phyloP scores from a whole-genome alignment of 345 rosid species.

The Leavenworthia alabamica region DNA sequence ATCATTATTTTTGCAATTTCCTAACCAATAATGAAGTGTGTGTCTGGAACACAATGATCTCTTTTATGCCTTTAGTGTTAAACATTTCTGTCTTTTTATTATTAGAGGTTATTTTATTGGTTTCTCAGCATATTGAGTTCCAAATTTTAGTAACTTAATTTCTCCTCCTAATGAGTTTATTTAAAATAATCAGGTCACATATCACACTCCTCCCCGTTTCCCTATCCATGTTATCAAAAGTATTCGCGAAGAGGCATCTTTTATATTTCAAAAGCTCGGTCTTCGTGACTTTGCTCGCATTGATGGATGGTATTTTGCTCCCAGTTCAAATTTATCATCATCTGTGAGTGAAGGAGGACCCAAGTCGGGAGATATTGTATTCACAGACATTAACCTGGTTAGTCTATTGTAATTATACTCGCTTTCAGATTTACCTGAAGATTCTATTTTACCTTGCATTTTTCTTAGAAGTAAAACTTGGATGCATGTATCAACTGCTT shows the following conservation, averaged over 20 bases:
- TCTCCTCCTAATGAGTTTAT: neutral
- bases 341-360: constrained; percentile 40
- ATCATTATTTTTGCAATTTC: constrained; percentile 8
- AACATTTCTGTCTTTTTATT: neutral
- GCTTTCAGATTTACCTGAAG: neutral
- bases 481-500: constrained; percentile 8
- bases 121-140: constrained; percentile 9
- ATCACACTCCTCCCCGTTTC: constrained; percentile 95
- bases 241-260: constrained; percentile 80
- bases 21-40: neutral
- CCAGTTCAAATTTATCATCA: constrained; percentile 35
- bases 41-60: constrained; percentile 1
- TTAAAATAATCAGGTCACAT: constrained; percentile 60
- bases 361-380: constrained; percentile 44
- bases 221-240: constrained; percentile 58
- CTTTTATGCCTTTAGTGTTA: neutral
- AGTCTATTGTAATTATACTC: constrained; percentile 19
- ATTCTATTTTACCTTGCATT: neutral
- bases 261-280: constrained; percentile 61
- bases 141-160: neutral
- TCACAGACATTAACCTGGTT: constrained; percentile 92
- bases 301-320: constrained; percentile 93
- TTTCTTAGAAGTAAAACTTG: neutral
- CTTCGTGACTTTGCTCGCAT: constrained; percentile 87
- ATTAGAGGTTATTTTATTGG: neutral